These are phyloP conservation scores for Verticillium dahliae DNA, from an alignment of 2,329 filamentous ascomycete genomes.

Conservation along the genomic window DNA sequence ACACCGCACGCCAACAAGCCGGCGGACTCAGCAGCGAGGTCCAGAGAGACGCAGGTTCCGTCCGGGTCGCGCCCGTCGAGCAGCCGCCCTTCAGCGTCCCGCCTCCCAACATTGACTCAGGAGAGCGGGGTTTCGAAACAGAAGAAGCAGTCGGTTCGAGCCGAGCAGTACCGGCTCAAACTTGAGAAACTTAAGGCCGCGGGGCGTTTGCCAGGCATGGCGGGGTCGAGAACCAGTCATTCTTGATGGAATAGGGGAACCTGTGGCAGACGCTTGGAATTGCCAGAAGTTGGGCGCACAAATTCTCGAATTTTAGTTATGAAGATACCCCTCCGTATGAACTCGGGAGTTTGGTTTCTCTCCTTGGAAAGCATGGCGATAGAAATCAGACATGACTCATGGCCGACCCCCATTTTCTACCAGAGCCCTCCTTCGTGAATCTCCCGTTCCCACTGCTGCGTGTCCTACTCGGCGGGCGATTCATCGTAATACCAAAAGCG, in stretches of 20 bases:
- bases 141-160: slow-evolving; percentile 1
- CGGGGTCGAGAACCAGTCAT: background rate
- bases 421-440: no score
- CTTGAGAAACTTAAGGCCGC: slow-evolving; percentile 4
- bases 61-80: background rate
- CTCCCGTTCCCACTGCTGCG: no score
- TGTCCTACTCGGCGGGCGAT: no score
- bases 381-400: no score
- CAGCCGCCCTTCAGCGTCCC: background rate
- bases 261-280: background rate
- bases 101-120: slow-evolving; percentile 1
- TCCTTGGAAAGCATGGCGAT: no score
- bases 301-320: no score
- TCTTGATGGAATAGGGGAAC: background rate
- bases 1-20: background rate
- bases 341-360: no score
- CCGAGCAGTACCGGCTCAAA: background rate
- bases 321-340: background rate
- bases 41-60: background rate
- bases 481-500: background rate
- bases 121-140: slow-evolving; percentile 8
- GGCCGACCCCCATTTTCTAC: no score
- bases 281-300: no score
- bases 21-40: background rate
- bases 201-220: slow-evolving; percentile 3